Conservation (phyloP, 2,329 filamentous ascomycete species). For the Penicillium sp. region DNA sequence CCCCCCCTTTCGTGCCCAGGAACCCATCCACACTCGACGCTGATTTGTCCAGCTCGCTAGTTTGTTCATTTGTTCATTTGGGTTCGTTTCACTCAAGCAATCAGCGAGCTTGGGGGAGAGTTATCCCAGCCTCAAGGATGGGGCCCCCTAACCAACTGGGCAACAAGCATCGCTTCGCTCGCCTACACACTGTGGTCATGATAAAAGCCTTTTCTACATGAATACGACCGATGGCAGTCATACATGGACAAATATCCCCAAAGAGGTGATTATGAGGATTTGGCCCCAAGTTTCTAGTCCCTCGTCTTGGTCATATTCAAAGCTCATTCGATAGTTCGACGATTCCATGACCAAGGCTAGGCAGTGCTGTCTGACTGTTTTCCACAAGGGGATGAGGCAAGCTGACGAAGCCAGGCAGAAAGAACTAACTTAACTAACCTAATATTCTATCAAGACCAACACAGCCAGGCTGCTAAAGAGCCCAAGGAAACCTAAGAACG, state of each 20-base stretch:
- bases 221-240: too few species aligned
- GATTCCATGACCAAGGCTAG: not conserved
- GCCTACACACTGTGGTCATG: not conserved
- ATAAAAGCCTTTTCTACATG: not conserved
- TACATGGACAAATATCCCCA: not conserved
- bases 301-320: not conserved
- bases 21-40: constrained; percentile 11
- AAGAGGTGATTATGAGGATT: constrained; percentile 16
- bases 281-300: not conserved
- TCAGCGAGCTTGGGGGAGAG: not conserved
- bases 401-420: not conserved
- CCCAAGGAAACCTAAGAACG: not conserved
- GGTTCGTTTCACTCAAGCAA: not conserved
- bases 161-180: not conserved
- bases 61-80: not conserved
- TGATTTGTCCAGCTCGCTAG: constrained; percentile 2
- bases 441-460: not conserved
- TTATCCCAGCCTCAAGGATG: not conserved
- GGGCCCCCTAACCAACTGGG: not conserved
- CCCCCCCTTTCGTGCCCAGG: constrained; percentile 12
- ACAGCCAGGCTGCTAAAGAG: not conserved
- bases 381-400: not conserved
- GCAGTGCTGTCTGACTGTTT: constrained; percentile 3
- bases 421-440: too few species aligned
- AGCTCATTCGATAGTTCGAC: not conserved